These are phyloP conservation scores for Picochlorum sp. DNA, from an alignment of 139 green algal species.

Conservation along the genomic window DNA sequence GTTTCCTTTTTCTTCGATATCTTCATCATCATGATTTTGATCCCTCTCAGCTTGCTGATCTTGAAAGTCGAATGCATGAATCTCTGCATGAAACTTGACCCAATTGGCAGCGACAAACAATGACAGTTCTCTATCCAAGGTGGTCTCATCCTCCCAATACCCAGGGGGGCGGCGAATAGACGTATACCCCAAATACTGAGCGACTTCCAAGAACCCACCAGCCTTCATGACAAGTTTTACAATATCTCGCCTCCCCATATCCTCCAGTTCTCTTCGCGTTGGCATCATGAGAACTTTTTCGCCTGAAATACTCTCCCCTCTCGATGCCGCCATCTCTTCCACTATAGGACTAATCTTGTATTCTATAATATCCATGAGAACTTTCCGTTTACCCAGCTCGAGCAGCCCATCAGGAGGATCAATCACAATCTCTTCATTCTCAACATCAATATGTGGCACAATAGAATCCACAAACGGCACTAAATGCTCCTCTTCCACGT, in stretches of 20 bases:
- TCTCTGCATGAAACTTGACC: slow-evolving; percentile 13
- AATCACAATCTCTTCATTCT: slow-evolving; percentile 3
- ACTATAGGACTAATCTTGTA: slow-evolving; percentile 6
- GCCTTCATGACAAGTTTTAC: slow-evolving; percentile 7
- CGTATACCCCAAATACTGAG: slow-evolving; percentile 16
- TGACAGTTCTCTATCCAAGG: slow-evolving; percentile 23
- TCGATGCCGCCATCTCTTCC: background rate
- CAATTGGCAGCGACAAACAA: slow-evolving; percentile 29
- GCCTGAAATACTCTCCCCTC: background rate
- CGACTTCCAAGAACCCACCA: slow-evolving; percentile 30
- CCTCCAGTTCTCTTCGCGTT: slow-evolving; percentile 8
- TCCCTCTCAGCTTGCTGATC: background rate
- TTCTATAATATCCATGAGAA: slow-evolving; percentile 5
- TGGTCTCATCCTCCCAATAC: slow-evolving; percentile 22
- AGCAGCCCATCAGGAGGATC: slow-evolving; percentile 20
- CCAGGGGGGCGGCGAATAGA: slow-evolving; percentile 17
- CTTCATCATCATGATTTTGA: background rate
- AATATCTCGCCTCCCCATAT: slow-evolving; percentile 17
- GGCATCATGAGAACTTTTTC: slow-evolving; percentile 23
- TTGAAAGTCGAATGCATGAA: background rate
- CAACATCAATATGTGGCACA: slow-evolving; percentile 5
- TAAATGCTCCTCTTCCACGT: slow-evolving; percentile 9
- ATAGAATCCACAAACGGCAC: slow-evolving; percentile 9
- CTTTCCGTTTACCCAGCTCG: slow-evolving; percentile 17
- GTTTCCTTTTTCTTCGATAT: background rate